Evolutionary conservation across 2,329 filamentous ascomycete genomes (phyloP).

Genomic region (Zalaria sp.): DNA sequence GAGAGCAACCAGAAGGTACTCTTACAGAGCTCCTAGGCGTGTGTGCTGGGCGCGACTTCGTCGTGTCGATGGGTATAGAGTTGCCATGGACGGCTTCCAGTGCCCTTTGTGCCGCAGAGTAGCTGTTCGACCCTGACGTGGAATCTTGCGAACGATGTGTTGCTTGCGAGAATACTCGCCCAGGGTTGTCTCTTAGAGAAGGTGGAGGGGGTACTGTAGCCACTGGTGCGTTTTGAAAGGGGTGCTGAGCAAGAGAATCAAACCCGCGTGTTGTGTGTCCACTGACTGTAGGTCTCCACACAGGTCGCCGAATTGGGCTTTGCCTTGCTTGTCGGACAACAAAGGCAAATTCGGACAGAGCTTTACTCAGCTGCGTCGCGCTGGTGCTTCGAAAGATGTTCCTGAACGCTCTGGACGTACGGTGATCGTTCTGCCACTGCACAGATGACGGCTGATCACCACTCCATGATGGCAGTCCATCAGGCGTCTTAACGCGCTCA

Average conservation of each 20-base stretch:
- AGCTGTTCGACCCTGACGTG: slow-evolving; percentile 1
- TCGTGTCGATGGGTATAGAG: slow-evolving; percentile 10
- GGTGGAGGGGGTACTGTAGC: slow-evolving; percentile 1
- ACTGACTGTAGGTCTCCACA: slow-evolving; percentile 18
- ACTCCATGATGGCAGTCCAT: slow-evolving; percentile 1
- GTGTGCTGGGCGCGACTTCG: not conserved
- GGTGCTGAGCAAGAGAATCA: slow-evolving; percentile 10
- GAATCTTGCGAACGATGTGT: no score
- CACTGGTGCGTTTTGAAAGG: slow-evolving; percentile 9
- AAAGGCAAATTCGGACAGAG: not conserved
- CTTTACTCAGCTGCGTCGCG: not conserved
- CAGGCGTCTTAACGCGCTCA: slow-evolving; percentile 12
- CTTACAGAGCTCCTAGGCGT: no score
- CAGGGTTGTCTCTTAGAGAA: no score
- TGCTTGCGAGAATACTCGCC: no score
- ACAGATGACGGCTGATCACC: not conserved
- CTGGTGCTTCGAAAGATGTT: not conserved
- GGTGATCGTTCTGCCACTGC: no score
- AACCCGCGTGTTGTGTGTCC: slow-evolving; percentile 13
- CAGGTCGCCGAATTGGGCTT: no score
- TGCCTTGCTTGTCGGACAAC: no score
- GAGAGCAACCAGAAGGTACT: no score
- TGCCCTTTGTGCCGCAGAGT: slow-evolving; percentile 8
- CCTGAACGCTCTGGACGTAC: not conserved
- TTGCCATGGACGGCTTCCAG: slow-evolving; percentile 10